Conservation (phyloP, 2,329 filamentous ascomycete species). For the Biscogniauxia marginata region DNA sequence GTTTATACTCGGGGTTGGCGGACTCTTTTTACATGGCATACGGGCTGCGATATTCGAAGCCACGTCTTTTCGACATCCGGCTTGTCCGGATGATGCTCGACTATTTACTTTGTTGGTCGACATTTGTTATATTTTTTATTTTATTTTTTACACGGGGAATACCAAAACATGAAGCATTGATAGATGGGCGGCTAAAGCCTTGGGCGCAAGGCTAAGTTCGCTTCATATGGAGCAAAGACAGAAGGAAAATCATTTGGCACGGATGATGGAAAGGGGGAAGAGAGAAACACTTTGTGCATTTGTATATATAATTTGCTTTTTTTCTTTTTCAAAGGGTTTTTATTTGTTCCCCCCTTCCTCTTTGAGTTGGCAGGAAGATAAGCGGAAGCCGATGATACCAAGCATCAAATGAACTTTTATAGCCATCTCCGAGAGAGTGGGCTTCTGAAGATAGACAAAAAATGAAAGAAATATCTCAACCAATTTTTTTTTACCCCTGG, state of each 20-base stretch:
- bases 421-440: background rate
- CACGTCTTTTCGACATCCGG: conserved; percentile 17
- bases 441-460: background rate
- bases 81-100: conserved; percentile 14
- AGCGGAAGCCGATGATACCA: conserved; percentile 3
- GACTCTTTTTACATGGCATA: conserved; percentile 23
- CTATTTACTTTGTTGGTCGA: conserved; percentile 18
- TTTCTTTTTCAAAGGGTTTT: conserved; percentile 15
- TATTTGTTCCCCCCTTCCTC: conserved; percentile 13
- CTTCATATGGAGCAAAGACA: background rate
- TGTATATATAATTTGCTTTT: conserved; percentile 31
- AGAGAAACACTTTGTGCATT: conserved; percentile 20
- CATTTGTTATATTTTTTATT: conserved; percentile 16
- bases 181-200: conserved; percentile 23
- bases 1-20: conserved; percentile 20
- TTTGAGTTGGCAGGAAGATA: conserved; percentile 12
- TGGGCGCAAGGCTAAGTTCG: background rate
- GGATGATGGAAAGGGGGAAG: conserved; percentile 7
- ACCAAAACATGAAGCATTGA: conserved; percentile 29
- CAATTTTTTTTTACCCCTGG: background rate
- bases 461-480: background rate
- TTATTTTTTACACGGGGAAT: conserved; percentile 25
- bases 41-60: conserved; percentile 7
- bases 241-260: conserved; percentile 4
- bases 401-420: background rate